Base-by-base conservation (phyloP, 2,329 filamentous ascomycete genomes). In the Chaetomiaceae sp. region DNA sequence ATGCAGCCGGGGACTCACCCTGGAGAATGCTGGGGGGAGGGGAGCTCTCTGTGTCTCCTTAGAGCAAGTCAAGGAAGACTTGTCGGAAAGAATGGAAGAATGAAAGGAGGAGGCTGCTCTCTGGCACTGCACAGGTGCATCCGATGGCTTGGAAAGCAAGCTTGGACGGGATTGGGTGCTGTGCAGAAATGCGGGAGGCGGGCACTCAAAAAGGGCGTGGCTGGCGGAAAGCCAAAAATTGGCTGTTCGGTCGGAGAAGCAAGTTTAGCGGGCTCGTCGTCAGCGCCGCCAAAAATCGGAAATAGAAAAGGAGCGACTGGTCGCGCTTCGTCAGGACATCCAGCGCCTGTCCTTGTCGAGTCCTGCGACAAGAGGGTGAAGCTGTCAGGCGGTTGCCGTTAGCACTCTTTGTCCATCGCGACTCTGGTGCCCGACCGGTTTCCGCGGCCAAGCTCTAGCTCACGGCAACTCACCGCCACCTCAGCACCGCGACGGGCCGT, bases 351-450 rank as follows among this genome's bases (percentile, higher is more conserved):
- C 1, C 31, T 31, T 47, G 54, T 58, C 53, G 58, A 51, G 56
- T 57, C 58, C 51, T 55, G 58, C 61, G 55, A 61, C 58, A 59
- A 61, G 48, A 58, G 52, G 53, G 42, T 40, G 56, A 55, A 44
- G 52, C 47, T 56, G 46, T 46, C 25, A 44, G 40, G 23, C n/a
- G 31, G 9, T 55, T 34, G 47, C 51, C 51, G 29, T 47, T 40
- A 50, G 57, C 42, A 56, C 50, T 36, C 42, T 38, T 37, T 51
- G 40, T 39, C 31, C 50, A 49, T 59, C 50, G 53, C 52, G 48
- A 53, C 43, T 46, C 49, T 58, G 54, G 58, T 55, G 56, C 56
- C 59, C 55, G 55, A 61, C 55, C 56, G 40, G 45, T 38, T 55
- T 36, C 40, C 42, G 48, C 51, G 54, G 51, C 54, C 50, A 48